These are phyloP conservation scores for Tremellales sp. DNA, from an alignment of 1,284 basidiomycete species.

Conservation along the genomic window DNA sequence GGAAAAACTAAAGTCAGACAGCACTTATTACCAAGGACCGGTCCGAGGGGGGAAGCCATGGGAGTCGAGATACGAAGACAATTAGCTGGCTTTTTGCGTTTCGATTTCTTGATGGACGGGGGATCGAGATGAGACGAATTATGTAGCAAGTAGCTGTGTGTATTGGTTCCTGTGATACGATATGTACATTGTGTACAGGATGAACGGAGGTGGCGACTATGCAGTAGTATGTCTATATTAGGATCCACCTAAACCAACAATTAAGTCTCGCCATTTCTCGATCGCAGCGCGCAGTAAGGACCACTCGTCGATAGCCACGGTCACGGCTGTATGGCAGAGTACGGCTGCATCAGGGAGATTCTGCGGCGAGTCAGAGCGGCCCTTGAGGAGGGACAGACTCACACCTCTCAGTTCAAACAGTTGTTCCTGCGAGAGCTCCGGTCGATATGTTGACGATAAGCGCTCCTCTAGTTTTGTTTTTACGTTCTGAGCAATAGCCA, in stretches of 20 bases:
- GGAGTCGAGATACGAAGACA: conserved; percentile 1
- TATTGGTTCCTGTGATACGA: too few relatives aligned
- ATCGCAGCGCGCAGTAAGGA: conserved; percentile 33
- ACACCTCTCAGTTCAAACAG: conserved; percentile 33
- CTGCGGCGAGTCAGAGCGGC: conserved; percentile 16
- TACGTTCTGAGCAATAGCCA: too few relatives aligned
- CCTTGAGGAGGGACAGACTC: conserved; percentile 9
- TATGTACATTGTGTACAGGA: too few relatives aligned
- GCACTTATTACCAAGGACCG: conserved; percentile 18
- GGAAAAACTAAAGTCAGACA: conserved; percentile 3
- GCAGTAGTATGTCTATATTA: too few relatives aligned
- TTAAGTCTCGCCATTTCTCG: conserved; percentile 25
- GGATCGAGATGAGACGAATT: too few relatives aligned
- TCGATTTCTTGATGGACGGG: too few relatives aligned
- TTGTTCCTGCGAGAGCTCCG: conserved; percentile 15
- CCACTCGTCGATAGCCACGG: conserved; percentile 39
- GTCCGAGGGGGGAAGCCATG: conserved; percentile 7
- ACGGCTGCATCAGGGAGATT: conserved; percentile 14
- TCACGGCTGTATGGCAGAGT: conserved; percentile 47
- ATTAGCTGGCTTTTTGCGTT: too few relatives aligned
- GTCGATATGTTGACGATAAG: conserved; percentile 15
- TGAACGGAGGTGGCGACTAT: too few relatives aligned
- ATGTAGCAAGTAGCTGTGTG: too few relatives aligned
- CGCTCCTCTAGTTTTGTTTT: conserved; percentile 15
- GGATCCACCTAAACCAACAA: neutral